Base-by-base conservation (phyloP, 441 rosid genomes). In the Kokia cookei region DNA sequence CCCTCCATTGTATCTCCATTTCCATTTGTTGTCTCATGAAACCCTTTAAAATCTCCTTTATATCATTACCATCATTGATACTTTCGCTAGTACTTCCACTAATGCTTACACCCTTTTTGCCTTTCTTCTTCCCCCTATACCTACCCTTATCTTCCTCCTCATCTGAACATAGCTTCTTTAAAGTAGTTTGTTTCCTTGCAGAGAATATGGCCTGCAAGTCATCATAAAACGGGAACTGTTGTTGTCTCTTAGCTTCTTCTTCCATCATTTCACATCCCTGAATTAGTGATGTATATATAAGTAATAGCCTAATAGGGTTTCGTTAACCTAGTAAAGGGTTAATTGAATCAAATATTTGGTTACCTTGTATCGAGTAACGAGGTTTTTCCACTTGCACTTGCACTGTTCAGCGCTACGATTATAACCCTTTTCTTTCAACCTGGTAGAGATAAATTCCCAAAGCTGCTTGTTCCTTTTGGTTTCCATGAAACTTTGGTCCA, bases 371-470 rank as follows among this genome's bases (percentile, higher is more conserved):
- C 99, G 97, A 59, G 97, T 95, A 67, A 93, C 93, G 40, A 95
- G 96, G 82, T 95, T 95, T 76, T 95, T 95, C 99, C 99, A 95
- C 86, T 95, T 95, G 90, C 97, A 95, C 87, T 95, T 95, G 91
- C 99, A 95, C 98, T 95, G 99, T 71, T 93, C 99, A 26, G 98
- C 77, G 82, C 96, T 95, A 19, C 99, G 99, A 85, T 79, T 82
- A 63, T 76, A 95, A 58, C 95, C 95, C 79, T 83, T 86, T 66
- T 91, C 97, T 78, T 82, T 90, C 97, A 95, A 87, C 82, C 82
- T 83, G 14, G 81, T 83, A 61, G 97, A 82, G 71, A 91, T 83
- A 50, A 95, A 86, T 76, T 88, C 97, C 99, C 99, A 95, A 6
- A 95, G 86, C 72, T 82, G 85, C 82, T 95, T 95, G 86, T 95